Conservation (phyloP, 495 filamentous ascomycete species). For the Talaromyces trachyspermus region DNA sequence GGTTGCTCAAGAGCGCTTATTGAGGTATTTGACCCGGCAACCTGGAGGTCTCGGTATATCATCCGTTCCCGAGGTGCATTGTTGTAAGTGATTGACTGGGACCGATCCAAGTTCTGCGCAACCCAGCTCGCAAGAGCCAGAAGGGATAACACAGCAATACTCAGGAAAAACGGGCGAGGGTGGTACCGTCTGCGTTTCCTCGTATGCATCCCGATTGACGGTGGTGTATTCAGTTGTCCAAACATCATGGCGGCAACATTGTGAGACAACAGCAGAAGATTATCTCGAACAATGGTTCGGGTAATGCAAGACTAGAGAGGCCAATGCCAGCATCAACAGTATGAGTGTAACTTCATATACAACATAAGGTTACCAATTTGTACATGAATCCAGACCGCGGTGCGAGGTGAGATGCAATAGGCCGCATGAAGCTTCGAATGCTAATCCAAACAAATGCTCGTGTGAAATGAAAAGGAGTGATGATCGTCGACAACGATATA, state of each 20-base stretch:
- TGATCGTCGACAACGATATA: too few species aligned
- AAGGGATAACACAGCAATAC: not conserved
- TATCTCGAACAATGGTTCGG: not conserved
- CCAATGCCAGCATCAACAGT: too few species aligned
- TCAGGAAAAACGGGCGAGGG: constrained; percentile 3
- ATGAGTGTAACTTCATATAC: too few species aligned
- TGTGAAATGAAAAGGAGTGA: too few species aligned
- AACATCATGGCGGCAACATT: constrained; percentile 4
- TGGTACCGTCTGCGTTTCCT: not conserved
- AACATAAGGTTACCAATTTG: too few species aligned
- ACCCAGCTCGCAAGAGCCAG: constrained; percentile 1
- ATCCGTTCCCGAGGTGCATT: constrained; percentile 2
- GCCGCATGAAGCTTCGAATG: too few species aligned
- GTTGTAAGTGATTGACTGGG: not conserved
- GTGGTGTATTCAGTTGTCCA: not conserved
- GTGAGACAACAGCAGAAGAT: not conserved
- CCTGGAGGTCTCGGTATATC: not conserved
- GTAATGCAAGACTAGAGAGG: constrained; percentile 24
- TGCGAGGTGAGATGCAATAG: too few species aligned
- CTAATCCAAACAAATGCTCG: too few species aligned
- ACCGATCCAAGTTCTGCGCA: not conserved
- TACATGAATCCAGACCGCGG: too few species aligned
- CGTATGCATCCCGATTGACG: not conserved
- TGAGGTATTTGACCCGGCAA: not conserved
- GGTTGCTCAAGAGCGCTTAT: not conserved